Conservation (phyloP, 1,139 yeast species). For the Saccharomycopsis crataegensis region DNA sequence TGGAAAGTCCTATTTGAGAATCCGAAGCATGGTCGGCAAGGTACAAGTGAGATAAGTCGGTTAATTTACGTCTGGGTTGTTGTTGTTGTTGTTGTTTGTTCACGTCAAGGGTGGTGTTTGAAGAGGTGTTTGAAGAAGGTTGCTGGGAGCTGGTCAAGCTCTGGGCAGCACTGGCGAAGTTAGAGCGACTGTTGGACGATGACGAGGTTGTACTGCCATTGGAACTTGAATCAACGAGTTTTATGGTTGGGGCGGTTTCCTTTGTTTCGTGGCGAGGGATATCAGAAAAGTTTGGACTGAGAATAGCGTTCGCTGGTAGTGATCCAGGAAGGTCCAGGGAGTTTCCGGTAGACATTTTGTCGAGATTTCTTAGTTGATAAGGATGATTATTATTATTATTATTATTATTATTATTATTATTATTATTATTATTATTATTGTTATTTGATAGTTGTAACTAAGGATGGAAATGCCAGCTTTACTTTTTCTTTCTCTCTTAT, state of each 20-base stretch:
- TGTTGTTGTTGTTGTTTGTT: neutral
- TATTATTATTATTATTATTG: no score
- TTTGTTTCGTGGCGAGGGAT: conserved; percentile 2
- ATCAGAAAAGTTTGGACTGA: conserved; percentile 10
- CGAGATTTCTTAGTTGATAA: no score
- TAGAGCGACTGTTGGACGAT: no score
- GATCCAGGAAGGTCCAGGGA: no score
- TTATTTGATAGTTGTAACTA: no score
- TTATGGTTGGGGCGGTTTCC: neutral
- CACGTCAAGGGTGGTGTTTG: neutral
- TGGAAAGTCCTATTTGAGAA: conserved; percentile 28
- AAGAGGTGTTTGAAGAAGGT: neutral
- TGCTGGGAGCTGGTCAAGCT: neutral
- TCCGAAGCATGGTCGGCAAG: conserved; percentile 27
- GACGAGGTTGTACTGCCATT: no score
- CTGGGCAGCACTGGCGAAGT: neutral
- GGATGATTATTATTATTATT: no score
- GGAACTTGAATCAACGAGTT: conserved; percentile 1
- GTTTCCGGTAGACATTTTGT: no score
- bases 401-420: no score
- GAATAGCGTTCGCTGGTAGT: neutral
- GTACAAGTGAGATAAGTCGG: conserved; percentile 34
- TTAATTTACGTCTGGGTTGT: conserved; percentile 24
- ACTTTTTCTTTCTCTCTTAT: no score
- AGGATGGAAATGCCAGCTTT: no score